A percentile compares a stretch with the other conserved stretches of the same genome.
phyloP scores from a whole-genome alignment of 148 eudicot genomes.

The Rhododendron ovatum region DNA sequence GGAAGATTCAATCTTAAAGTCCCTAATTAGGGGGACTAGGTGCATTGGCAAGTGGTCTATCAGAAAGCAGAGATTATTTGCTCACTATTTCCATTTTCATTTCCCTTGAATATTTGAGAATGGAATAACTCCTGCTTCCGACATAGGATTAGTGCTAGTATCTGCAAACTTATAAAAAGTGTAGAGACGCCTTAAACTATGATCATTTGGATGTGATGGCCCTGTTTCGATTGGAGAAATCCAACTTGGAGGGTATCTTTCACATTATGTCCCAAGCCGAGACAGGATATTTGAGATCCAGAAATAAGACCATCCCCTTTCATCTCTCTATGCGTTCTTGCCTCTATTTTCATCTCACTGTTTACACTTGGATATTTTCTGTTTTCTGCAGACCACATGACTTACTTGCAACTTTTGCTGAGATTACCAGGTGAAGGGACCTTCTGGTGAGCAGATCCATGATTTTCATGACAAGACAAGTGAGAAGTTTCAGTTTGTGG shows the following conservation, averaged over 20 bases:
- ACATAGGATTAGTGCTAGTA: too few species aligned
- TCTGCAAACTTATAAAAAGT: neutral
- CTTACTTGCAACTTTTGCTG: slow-evolving; percentile 11
- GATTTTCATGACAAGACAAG: slow-evolving; percentile 45
- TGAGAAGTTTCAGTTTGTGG: slow-evolving; percentile 76
- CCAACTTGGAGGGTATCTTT: neutral
- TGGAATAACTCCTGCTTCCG: neutral
- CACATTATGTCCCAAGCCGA: neutral
- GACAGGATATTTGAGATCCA: neutral
- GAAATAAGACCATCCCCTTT: neutral
- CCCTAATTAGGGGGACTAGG: neutral
- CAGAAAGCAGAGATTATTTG: neutral
- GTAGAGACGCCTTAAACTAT: neutral
- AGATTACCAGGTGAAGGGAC: slow-evolving; percentile 63
- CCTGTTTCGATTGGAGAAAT: neutral
- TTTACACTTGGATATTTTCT: neutral
- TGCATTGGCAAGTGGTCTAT: neutral
- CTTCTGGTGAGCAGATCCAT: slow-evolving; percentile 65
- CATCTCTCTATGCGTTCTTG: neutral
- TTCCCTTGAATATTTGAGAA: neutral
- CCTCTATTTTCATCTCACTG: neutral
- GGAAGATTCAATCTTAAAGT: neutral
- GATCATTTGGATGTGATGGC: neutral
- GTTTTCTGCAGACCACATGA: neutral
- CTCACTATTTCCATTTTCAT: neutral